phyloP scores from a whole-genome alignment of 192 early-diverging fungal species.

The Glomus cerebriforme region DNA sequence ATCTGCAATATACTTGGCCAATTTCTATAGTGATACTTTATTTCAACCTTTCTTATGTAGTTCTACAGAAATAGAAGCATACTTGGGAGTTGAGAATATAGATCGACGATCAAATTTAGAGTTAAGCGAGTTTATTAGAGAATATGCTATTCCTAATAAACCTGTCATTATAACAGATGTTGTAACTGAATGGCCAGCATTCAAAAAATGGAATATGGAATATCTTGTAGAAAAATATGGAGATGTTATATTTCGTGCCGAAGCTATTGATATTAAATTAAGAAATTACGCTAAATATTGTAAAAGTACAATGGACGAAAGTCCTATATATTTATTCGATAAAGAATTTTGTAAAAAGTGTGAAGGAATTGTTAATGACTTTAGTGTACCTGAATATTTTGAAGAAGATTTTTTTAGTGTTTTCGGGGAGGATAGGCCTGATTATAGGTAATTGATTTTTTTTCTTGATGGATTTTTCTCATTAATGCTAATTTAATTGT shows the following conservation, averaged over 20 bases:
- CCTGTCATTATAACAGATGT: slow-evolving; percentile 70
- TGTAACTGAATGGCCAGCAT: slow-evolving; percentile 61
- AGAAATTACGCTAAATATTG: slow-evolving; percentile 58
- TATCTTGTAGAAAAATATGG: slow-evolving; percentile 49
- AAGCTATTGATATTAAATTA: slow-evolving; percentile 62
- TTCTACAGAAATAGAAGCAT: slow-evolving; percentile 48
- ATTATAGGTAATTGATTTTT: slow-evolving; percentile 41
- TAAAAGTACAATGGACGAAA: slow-evolving; percentile 51
- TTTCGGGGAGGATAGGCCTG: slow-evolving; percentile 58
- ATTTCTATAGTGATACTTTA: slow-evolving; percentile 66
- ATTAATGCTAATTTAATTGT: neutral
- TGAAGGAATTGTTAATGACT: slow-evolving; percentile 53
- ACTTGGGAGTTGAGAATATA: slow-evolving; percentile 45
- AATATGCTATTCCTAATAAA: slow-evolving; percentile 55
- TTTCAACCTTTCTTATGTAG: slow-evolving; percentile 61
- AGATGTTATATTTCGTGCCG: slow-evolving; percentile 56
- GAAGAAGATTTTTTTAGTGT: slow-evolving; percentile 63
- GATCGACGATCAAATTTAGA: slow-evolving; percentile 50
- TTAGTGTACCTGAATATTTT: slow-evolving; percentile 64
- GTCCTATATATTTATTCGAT: slow-evolving; percentile 72
- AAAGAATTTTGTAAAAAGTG: slow-evolving; percentile 55
- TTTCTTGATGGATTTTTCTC: neutral
- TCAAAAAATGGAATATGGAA: slow-evolving; percentile 57
- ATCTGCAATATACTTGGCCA: slow-evolving; percentile 20
- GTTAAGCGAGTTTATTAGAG: slow-evolving; percentile 45